Conservation (phyloP, 164 flowering plant species). For the Tetracentron sinense region DNA sequence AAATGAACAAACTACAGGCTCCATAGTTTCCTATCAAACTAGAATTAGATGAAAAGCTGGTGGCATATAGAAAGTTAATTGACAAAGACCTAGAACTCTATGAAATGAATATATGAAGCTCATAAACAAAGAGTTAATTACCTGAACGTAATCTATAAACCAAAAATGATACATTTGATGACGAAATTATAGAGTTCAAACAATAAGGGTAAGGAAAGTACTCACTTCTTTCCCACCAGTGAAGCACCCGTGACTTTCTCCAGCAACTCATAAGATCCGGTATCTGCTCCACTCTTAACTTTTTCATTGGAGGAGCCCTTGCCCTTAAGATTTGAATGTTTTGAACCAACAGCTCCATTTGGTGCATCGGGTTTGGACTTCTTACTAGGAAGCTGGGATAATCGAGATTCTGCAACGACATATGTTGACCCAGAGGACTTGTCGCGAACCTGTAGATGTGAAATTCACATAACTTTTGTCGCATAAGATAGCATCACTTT, state of each 20-base stretch:
- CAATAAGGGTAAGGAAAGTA: slow-evolving; percentile 1
- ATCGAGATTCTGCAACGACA: slow-evolving; percentile 83
- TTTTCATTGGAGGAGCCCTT: slow-evolving; percentile 58
- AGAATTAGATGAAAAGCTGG: too few species aligned
- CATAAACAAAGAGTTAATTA: too few species aligned
- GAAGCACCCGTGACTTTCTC: slow-evolving; percentile 66
- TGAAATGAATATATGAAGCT: too few species aligned
- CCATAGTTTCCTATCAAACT: too few species aligned
- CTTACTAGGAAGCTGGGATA: slow-evolving; percentile 73
- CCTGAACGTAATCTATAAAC: neutral
- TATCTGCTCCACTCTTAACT: slow-evolving; percentile 30
- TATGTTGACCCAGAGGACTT: slow-evolving; percentile 59
- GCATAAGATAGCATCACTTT: neutral
- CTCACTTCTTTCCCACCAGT: slow-evolving; percentile 82
- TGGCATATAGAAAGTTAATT: too few species aligned
- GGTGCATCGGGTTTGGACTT: slow-evolving; percentile 46
- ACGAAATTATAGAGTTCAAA: neutral
- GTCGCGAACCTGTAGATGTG: slow-evolving; percentile 75
- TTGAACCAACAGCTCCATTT: slow-evolving; percentile 49
- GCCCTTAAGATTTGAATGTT: slow-evolving; percentile 40
- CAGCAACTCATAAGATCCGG: slow-evolving; percentile 51
- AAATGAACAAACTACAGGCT: too few species aligned
- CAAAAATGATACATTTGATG: neutral
- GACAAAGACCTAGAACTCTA: too few species aligned
- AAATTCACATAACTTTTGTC: too few species aligned